A percentile compares a stretch with the other conserved stretches of the same genome.
Conservation (phyloP, 805 yeast species). For the Candida nanaspora region DNA sequence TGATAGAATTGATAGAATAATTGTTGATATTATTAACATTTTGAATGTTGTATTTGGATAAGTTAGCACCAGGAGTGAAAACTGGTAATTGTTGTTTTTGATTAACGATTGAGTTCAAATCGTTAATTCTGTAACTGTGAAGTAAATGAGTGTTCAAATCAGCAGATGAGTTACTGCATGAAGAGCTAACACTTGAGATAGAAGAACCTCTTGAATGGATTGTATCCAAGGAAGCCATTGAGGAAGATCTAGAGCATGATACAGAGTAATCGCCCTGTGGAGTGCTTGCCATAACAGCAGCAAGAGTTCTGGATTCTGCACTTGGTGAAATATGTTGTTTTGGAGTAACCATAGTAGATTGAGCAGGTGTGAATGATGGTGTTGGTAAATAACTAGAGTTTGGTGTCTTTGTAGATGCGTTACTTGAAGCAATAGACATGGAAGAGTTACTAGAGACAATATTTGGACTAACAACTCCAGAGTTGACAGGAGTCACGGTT, state of each 20-base stretch:
- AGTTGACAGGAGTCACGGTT: constrained; percentile 15
- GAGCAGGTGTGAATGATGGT: neutral
- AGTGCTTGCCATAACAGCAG: neutral
- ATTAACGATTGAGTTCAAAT: constrained; percentile 1
- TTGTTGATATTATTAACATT: constrained; percentile 10
- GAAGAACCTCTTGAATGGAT: constrained; percentile 25
- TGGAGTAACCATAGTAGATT: neutral
- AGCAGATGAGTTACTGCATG: neutral
- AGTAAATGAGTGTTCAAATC: constrained; percentile 6
- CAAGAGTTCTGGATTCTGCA: neutral
- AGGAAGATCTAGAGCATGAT: constrained; percentile 9
- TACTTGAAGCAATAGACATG: constrained; percentile 1
- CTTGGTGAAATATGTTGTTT: neutral
- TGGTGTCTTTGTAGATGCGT: constrained; percentile 2
- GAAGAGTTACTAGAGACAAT: constrained; percentile 1
- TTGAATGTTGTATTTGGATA: neutral
- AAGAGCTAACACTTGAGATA: constrained; percentile 17
- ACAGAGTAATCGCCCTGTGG: constrained; percentile 5
- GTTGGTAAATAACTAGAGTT: neutral
- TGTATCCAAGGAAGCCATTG: constrained; percentile 10
- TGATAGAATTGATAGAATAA: constrained; percentile 17
- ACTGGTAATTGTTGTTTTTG: constrained; percentile 3
- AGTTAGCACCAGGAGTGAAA: neutral
- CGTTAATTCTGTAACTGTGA: constrained; percentile 5
- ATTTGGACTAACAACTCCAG: too few species aligned